Base-by-base conservation (phyloP, 1,284 basidiomycete species). In the Apiotrichum mycotoxinovorans region DNA sequence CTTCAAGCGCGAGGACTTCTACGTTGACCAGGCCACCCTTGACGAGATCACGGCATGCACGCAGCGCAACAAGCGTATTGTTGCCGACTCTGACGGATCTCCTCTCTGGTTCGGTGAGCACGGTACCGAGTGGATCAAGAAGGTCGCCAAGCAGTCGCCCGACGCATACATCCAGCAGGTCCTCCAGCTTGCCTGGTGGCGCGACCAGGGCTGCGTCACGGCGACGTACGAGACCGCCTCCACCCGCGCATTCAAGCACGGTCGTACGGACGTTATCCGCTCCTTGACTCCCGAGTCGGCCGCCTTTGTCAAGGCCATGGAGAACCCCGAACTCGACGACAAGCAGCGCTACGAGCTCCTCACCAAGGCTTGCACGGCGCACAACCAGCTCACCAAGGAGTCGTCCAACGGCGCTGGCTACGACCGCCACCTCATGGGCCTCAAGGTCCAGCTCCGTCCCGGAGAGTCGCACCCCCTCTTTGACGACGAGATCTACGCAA, bases 191-290 rank as follows among this genome's bases (percentile, higher is more conserved):
- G 94, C 94, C 8, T 97, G 89, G 84, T 91, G 88, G 78, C 84
- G 83, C 66, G 85, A 86, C 38, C 88, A 87, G 58, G 86, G 85
- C 15, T 79, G 81, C 62, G 87, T 91, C 67, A 89, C 89, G 2
- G 90, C 94, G 3, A 95, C 91, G 7, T 98, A 98, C 75, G 94
- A 98, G 79, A 97, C 94, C 0, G 91, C 88, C 0, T 83, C 93
- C 27, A 98, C 95, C 2, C 83, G 93, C n/a, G 81, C 89, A 67
- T 96, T 95, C 80, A 81, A 87, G 63, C 87, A 88, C 67, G 95
- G 92, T 10, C 84, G 95, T 15, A 98, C 95, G 0, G 95, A 98
- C 70, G 93, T 91, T 1, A 88, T 98, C 54, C 84, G 94, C 42
- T 85, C 87, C 0, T 82, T 90, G 44, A 89, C 86, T 51, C 79